These are phyloP conservation scores for Zygoascus ofunaensis DNA, from an alignment of 805 yeast genomes.

Conservation along the genomic window DNA sequence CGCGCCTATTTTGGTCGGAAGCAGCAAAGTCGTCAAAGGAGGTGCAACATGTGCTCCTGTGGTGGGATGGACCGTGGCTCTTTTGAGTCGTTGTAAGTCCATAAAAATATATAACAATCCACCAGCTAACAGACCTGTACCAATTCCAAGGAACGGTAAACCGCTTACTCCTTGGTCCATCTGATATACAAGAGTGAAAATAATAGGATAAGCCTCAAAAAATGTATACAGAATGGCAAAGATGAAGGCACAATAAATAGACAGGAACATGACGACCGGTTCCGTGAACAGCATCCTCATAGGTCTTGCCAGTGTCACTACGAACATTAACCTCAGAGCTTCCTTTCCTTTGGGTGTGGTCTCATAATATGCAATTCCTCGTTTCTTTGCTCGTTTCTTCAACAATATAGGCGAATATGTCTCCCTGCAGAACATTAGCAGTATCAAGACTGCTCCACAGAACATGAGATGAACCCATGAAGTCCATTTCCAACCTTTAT, in stretches of 20 bases:
- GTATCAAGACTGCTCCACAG: not conserved
- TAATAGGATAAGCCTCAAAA: conserved; percentile 3
- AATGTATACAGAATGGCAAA: conserved; percentile 3
- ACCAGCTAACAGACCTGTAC: conserved; percentile 29
- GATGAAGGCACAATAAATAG: not conserved
- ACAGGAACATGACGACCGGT: not conserved
- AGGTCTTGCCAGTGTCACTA: not conserved
- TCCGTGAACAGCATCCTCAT: not conserved
- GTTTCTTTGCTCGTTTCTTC: conserved; percentile 2
- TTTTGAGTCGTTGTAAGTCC: too few species aligned
- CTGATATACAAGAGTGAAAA: not conserved
- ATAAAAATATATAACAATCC: conserved; percentile 21
- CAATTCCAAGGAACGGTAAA: conserved; percentile 28
- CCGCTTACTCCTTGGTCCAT: conserved; percentile 15
- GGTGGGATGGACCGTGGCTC: not conserved
- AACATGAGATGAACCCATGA: conserved; percentile 6
- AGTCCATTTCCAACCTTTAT: conserved; percentile 48
- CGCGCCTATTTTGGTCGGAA: conserved; percentile 32
- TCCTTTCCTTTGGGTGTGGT: not conserved
- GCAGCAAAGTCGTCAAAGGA: conserved; percentile 49
- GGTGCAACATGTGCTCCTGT: not conserved
- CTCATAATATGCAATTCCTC: not conserved
- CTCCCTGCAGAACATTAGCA: not conserved
- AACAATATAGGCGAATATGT: not conserved
- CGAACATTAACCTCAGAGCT: not conserved